Conservation (phyloP, 441 rosid genomes). For the Gossypium gossypioides region DNA sequence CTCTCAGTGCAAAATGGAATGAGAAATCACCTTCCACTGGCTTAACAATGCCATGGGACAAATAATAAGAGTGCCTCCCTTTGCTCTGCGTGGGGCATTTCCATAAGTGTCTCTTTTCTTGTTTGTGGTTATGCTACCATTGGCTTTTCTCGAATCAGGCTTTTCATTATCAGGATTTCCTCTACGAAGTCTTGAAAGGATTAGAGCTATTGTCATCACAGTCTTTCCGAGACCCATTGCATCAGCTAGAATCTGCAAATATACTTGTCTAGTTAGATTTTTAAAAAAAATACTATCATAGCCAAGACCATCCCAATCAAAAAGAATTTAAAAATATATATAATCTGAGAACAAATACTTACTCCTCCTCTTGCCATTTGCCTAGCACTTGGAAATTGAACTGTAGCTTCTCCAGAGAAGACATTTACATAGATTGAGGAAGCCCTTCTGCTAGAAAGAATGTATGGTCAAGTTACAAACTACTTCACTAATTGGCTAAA, state of each 20-base stretch:
- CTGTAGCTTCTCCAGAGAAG: constrained; percentile 64
- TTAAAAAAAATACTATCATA: not conserved
- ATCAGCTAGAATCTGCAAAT: constrained; percentile 59
- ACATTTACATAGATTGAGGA: constrained; percentile 50
- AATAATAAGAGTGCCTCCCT: constrained; percentile 63
- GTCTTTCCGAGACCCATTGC: constrained; percentile 80
- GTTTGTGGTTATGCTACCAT: constrained; percentile 15
- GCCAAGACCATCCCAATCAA: not conserved
- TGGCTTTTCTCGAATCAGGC: not conserved
- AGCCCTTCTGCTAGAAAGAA: constrained; percentile 39
- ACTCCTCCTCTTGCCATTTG: constrained; percentile 70
- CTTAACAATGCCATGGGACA: constrained; percentile 70
- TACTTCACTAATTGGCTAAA: not conserved
- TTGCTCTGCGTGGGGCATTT: constrained; percentile 22
- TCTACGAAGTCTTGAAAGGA: constrained; percentile 46
- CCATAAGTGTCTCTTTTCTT: constrained; percentile 18
- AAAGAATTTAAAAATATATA: not conserved
- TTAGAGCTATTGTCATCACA: constrained; percentile 63
- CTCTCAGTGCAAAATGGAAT: not conserved
- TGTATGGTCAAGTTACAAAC: not conserved
- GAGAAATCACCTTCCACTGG: constrained; percentile 54
- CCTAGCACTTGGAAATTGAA: constrained; percentile 53
- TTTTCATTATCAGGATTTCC: constrained; percentile 26
- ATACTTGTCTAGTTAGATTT: not conserved
- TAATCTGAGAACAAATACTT: constrained; percentile 12